Evolutionary conservation across 108 stramenopile species (phyloP), one percentile per base, ranked within the genome.

Genomic region (Nitzschia palea): DNA sequence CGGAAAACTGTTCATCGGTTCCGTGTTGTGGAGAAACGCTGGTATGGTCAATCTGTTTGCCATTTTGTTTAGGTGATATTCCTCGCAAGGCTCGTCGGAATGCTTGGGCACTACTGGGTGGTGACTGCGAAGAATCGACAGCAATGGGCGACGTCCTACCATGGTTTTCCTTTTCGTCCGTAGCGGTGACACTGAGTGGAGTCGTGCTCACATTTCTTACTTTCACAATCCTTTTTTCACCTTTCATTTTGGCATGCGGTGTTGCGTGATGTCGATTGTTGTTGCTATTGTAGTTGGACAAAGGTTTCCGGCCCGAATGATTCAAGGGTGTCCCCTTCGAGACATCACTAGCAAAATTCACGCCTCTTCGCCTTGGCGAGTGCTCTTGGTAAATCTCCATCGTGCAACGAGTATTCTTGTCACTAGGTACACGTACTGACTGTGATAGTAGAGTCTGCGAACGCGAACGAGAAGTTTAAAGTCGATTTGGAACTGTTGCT

Each of bases 301-400:
- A 35, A 20, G 63, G 53, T 40, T 64, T 64, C 4, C 62, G 62
- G 8, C 59, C 37, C n/a, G 35, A 37, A 3, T 47, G 62, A 44
- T 12, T 20, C 51, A 26, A 52, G 51, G 26, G 59, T 34, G 55
- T 31, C 34, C 32, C 12, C 9, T 12, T 32, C 15, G 33, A 15
- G 32, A 31, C 20, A 44, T 18, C 43, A 25, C 20, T 44, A 14
- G 53, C 58, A 70, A 70, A 70, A 4, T 57, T 60, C 59, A 70
- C 64, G 9, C 35, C 48, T 37, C 62, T 59, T 5, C 61, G 51
- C 28, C 48, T 30, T 14, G 61, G 40, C 4, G 26, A 25, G 28
- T 45, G 52, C 10, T 74, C 73, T 53, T 67, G 45, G 40, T 67
- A 65, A 34, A 74, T 74, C 56, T 74, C 56, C 73, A 74, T 64